Base-by-base conservation (phyloP, 352 stramenopile genomes). In the Pseudoperonospora humuli region DNA sequence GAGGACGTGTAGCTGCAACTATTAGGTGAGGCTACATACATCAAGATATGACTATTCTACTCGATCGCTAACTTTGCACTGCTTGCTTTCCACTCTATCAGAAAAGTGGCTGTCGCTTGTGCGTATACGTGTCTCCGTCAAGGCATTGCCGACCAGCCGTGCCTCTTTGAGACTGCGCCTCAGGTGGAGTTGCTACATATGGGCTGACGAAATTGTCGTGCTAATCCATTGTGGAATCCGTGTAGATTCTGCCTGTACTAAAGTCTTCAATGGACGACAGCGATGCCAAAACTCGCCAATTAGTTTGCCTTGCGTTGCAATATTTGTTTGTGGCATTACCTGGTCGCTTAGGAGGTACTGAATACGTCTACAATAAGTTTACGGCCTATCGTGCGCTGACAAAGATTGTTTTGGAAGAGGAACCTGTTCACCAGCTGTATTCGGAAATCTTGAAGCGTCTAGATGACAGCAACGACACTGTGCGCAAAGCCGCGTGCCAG, bases 381-480 rank as follows among this genome's bases (percentile, higher is more conserved):
- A 31, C 24, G 18, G 21, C 11, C 23, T 9, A 36, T 9, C 3
- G 18, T 35, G 21, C 20, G 17, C 41, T 61, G 13, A 57, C 41
- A 23, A 2, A n/a, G 0, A n/a, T 49, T 23, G 7, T 33, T 41
- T 40, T 27, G 10, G 42, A 47, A 90, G 82, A 93, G 67, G 86
- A 96, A 46, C 83, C 85, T 10, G 84, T 96, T 34, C 74, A 92
- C 57, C 78, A 95, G 21, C 65, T 96, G 6, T 96, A 96, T 51
- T 72, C 87, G 7, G 87, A 96, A 23, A 88, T 96, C 39, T 64
- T 96, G 36, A 96, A 96, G 64, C 84, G 86, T 3, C 65, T 96
- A 14, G 87, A 96, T 42, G 87, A 96, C 58, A 93, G 82, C 53
- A 94, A 91, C 49, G 85, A 96, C 45, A 79, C 71, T 14, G 87